Evolutionary conservation across 2,329 filamentous ascomycete species (phyloP).

Genomic region (Tolypocladium cylindrosporum): DNA sequence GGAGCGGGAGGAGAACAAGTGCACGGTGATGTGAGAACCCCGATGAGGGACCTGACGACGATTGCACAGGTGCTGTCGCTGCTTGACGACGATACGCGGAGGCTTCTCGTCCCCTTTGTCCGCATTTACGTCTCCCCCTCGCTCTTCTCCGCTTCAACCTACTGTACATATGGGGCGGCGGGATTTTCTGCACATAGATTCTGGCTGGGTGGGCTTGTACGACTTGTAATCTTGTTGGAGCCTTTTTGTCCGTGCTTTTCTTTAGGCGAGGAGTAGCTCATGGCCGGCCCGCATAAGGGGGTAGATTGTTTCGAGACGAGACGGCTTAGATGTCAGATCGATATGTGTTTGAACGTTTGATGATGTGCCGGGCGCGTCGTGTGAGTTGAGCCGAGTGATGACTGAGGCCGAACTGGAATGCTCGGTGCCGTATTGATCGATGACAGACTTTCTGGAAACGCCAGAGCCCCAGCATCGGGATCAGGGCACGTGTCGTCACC

Average conservation of each 20-base stretch:
- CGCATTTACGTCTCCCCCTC: not conserved
- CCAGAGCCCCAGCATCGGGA: not conserved
- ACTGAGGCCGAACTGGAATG: not conserved
- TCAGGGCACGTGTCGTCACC: not conserved
- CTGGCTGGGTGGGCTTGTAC: not conserved
- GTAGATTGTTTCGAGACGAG: not conserved
- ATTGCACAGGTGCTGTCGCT: not conserved
- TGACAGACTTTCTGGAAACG: not conserved
- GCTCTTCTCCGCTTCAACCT: not conserved
- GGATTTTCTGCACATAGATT: not conserved
- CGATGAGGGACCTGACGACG: not conserved
- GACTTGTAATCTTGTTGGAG: not conserved
- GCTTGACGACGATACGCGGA: not conserved
- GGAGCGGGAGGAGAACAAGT: slow-evolving; percentile 52
- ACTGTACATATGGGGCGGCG: not conserved
- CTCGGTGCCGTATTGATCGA: not conserved
- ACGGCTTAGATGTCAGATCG: not conserved
- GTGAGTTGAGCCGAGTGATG: not conserved
- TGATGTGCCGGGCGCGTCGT: not conserved
- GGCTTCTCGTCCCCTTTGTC: not conserved
- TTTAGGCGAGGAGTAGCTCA: not conserved
- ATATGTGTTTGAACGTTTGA: not conserved
- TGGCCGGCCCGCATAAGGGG: not conserved
- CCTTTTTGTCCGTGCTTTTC: not conserved
- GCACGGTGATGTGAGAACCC: slow-evolving; percentile 44